Base-by-base conservation (phyloP, 2,329 filamentous ascomycete species). In the Graphilbum sp. region DNA sequence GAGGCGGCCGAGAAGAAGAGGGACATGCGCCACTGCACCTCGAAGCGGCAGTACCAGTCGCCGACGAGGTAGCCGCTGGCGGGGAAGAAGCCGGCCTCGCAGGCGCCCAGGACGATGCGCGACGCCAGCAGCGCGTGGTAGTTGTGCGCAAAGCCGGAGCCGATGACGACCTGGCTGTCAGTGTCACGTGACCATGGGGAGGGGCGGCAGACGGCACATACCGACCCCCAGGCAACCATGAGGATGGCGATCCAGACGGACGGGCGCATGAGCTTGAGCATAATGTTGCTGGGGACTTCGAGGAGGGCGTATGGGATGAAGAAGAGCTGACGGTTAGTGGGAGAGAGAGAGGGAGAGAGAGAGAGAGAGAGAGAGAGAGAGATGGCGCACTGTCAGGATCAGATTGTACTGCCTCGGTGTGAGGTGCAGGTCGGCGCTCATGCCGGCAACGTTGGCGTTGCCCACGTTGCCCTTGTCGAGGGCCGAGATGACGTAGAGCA, bases 401-500 rank as follows among this genome's bases (percentile, higher is more conserved):
- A 65, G 55, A 50, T 68, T 68, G 55, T 73, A 83, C 49, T 79
- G 62, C 6, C 64, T 57, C 3, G 67, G 63, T 1, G 66, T 65
- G 39, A 88, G 70, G 23, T 67, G 46, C 13, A 88, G 59, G 40
- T 80, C 74, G 13, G 64, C 45, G 23, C 56, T 46, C 15, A 73
- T 56, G 37, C 64, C 61, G 19, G 66, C 69, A 42, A 76, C 67
- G 46, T 72, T 75, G 32, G 72, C 84, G 58, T 67, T 67, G 32
- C 82, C 81, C 41, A 86, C 13, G 20, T 20, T 41, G 23, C 17
- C 15, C 16, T 25, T 21, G 50, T 83, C 78, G 19, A 83, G 64
- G 50, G 79, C 83, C 20, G 74, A 78, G 1, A 83, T 62, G 0
- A 83, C 60, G 47, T 82, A 83, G 1, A 83, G 62, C 20, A 72